Percentiles rank a stretch among this genome's conserved stretches.
Conservation (phyloP, 2,329 filamentous ascomycete species). For the Cercospora sp. region DNA sequence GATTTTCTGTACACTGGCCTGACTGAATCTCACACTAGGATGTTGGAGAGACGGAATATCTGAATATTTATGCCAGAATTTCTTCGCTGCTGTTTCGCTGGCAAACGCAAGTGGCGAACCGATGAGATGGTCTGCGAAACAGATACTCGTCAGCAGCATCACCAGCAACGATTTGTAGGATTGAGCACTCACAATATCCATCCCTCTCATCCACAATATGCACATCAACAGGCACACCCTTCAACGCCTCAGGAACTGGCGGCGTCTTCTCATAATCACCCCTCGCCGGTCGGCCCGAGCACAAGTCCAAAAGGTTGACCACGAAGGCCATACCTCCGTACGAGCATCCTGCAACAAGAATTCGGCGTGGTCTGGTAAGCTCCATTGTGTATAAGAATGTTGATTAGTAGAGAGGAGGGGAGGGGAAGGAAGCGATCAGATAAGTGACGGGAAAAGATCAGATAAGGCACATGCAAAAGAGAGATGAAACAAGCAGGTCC, state of each 20-base stretch:
- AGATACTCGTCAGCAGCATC: background rate
- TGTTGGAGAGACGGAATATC: constrained; percentile 67
- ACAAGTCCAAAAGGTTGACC: constrained; percentile 23
- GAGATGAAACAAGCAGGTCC: background rate
- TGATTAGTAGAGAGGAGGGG: background rate
- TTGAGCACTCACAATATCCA: constrained; percentile 65
- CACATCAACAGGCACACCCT: constrained; percentile 58
- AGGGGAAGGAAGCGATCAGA: background rate
- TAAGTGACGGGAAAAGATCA: constrained; percentile 7
- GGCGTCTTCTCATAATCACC: constrained; percentile 14
- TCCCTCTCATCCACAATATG: constrained; percentile 78
- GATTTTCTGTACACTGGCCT: constrained; percentile 63
- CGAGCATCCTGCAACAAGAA: constrained; percentile 23
- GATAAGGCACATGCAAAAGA: constrained; percentile 14
- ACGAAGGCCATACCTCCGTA: constrained; percentile 24
- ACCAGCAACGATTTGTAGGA: background rate
- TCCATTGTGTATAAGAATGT: background rate
- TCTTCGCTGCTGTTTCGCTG: constrained; percentile 61
- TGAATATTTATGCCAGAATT: constrained; percentile 69
- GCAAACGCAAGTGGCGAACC: constrained; percentile 72
- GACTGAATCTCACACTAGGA: constrained; percentile 63
- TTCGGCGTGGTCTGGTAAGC: background rate
- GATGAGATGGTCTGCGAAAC: constrained; percentile 66
- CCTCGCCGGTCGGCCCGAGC: constrained; percentile 14
- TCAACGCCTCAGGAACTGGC: constrained; percentile 19